Conservation (phyloP, 108 stramenopile genomes). For the Parmales sp. region DNA sequence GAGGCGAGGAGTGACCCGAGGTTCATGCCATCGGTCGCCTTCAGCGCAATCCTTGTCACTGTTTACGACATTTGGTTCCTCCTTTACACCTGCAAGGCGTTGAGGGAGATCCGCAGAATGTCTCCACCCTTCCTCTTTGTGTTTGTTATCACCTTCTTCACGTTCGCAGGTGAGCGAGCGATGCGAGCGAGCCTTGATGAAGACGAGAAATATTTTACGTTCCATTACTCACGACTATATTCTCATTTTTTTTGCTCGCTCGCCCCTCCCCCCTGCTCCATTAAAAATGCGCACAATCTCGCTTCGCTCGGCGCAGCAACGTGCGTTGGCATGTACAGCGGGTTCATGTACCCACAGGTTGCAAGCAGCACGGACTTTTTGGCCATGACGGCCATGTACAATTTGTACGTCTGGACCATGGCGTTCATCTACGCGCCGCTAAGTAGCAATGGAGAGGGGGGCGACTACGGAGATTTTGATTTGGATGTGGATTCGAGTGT, state of each 20-base stretch:
- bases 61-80: constrained; percentile 5
- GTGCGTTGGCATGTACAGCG: neutral
- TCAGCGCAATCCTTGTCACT: neutral
- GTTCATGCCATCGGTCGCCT: neutral
- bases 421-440: constrained; percentile 2
- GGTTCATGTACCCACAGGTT: neutral
- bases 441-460: neutral
- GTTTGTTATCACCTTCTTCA: constrained; percentile 8
- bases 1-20: neutral
- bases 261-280: too few relatives aligned
- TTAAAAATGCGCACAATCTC: too few relatives aligned
- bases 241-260: too few relatives aligned
- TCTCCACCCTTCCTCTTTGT: constrained; percentile 6
- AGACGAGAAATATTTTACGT: too few relatives aligned
- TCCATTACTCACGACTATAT: too few relatives aligned
- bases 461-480: neutral
- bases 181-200: too few relatives aligned
- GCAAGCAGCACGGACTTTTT: neutral
- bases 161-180: too few relatives aligned
- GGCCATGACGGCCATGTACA: neutral
- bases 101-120: neutral
- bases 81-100: neutral
- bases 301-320: too few relatives aligned
- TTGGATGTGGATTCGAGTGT: neutral
- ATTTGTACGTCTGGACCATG: constrained; percentile 5